Evolutionary conservation across 805 yeast species (phyloP), one percentile per base, ranked within the genome.

Genomic region (Brettanomyces naardenensis): DNA sequence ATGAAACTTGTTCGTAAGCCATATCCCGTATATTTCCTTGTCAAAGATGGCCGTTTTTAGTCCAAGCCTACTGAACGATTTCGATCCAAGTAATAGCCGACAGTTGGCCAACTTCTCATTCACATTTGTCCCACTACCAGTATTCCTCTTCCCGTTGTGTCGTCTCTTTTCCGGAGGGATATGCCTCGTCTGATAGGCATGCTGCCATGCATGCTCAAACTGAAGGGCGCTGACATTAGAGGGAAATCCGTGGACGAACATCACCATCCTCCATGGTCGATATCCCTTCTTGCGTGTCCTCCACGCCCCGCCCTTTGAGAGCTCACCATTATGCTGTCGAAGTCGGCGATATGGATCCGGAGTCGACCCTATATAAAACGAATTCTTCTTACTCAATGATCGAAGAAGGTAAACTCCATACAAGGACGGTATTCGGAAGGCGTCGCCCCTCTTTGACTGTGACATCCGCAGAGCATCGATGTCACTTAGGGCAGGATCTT

Each of bases 171-270:
- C 57, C 0, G 46, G 44, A 2, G 57, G 51, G 3, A 84, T 74
- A 50, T 76, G 85, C 28, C 87, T 62, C 0, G 94, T 79, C 36
- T 64, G 66, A 44, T 78, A 66, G 1, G 79, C 64, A 54, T 84
- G 92, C 47, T 85, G 95, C 75, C 84, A 80, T 1, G 94, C 89
- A 57, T 82, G 88, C 50, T 86, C 95, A 56, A 85, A 85, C 55
- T 78, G 89, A 36, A 86, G 58, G 0, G 94, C 94, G 3, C 79
- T 58, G 3, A 78, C 65, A 43, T 73, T 75, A 5, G 77, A 73
- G 0, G 86, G 86, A 51, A 86, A 85, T 3, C 89, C 88, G 49
- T 80, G 65, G 0, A 86, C 81, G 3, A 78, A 48, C 38, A 73
- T 43, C 0, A 69, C 54, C 79, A 80, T 75, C 40, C 68, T 72